A percentile compares a stretch with the other conserved stretches of the same genome.
Conservation (phyloP, 2,329 filamentous ascomycete species). For the Alternaria panax region DNA sequence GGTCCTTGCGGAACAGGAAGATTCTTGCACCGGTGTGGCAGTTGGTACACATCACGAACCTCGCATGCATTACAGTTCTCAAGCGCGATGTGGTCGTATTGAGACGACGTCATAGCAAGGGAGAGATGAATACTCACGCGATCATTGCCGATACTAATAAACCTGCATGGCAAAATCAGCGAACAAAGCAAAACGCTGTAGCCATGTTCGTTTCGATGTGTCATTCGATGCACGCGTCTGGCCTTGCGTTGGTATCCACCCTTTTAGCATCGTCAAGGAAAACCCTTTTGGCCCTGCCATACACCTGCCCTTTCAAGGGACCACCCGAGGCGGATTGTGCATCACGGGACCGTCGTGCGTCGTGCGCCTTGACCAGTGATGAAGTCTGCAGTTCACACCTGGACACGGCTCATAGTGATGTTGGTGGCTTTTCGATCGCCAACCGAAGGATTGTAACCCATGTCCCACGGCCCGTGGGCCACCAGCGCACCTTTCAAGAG, state of each 20-base stretch:
- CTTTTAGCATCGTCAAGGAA: background rate
- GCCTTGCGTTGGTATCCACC: background rate
- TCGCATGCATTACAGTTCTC: background rate
- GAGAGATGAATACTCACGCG: background rate
- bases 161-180: background rate
- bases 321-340: slow-evolving; percentile 15
- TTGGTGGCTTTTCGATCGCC: slow-evolving; percentile 28
- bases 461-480: slow-evolving; percentile 23
- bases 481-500: slow-evolving; percentile 7
- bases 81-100: background rate
- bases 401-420: slow-evolving; percentile 16
- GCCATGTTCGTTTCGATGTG: background rate
- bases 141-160: background rate
- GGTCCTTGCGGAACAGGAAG: background rate
- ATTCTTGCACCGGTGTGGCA: background rate
- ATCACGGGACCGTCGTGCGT: slow-evolving; percentile 8
- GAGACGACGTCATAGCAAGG: background rate
- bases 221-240: background rate
- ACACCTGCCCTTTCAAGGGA: slow-evolving; percentile 17
- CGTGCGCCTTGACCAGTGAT: slow-evolving; percentile 10
- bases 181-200: background rate
- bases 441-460: slow-evolving; percentile 18
- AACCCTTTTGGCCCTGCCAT: background rate
- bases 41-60: background rate
- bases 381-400: slow-evolving; percentile 13